phyloP scores from a whole-genome alignment of 2,329 filamentous ascomycete genomes.

The Grosmannia penicillata region DNA sequence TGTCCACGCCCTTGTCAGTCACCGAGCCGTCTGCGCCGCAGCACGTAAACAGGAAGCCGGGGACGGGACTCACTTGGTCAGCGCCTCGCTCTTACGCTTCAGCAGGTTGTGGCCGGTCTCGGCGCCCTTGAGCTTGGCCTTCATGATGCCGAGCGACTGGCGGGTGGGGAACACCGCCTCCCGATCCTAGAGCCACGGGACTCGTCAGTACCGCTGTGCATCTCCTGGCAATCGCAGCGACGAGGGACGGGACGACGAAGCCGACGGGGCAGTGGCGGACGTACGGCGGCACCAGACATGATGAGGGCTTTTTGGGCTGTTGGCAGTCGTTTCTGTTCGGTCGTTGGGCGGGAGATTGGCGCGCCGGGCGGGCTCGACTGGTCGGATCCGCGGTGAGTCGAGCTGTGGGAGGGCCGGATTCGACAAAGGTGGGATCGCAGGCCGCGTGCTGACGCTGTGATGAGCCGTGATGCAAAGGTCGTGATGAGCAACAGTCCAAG shows the following conservation, averaged over 20 bases:
- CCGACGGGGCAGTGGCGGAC: slow-evolving; percentile 1
- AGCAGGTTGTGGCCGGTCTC: slow-evolving; percentile 85
- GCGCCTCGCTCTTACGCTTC: slow-evolving; percentile 93
- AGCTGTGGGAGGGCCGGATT: no score
- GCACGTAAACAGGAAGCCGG: background rate
- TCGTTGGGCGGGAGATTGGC: background rate
- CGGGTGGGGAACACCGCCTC: slow-evolving; percentile 96
- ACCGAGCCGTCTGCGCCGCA: no score
- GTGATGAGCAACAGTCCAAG: no score
- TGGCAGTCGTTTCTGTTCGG: background rate
- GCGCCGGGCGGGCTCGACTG: background rate
- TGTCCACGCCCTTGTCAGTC: no score
- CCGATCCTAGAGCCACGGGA: slow-evolving; percentile 56
- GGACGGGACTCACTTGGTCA: slow-evolving; percentile 85
- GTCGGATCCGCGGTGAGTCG: no score
- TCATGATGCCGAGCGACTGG: slow-evolving; percentile 94
- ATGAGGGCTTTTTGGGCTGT: slow-evolving; percentile 9
- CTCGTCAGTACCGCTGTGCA: background rate
- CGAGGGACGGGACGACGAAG: no score
- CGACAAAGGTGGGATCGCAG: no score
- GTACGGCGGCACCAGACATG: slow-evolving; percentile 14
- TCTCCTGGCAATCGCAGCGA: no score
- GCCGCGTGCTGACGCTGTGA: no score
- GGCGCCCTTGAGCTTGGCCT: slow-evolving; percentile 89
- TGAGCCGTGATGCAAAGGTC: no score